These are phyloP conservation scores for Amanita rimosa DNA, from an alignment of 768 basidiomycete species.

Conservation along the genomic window DNA sequence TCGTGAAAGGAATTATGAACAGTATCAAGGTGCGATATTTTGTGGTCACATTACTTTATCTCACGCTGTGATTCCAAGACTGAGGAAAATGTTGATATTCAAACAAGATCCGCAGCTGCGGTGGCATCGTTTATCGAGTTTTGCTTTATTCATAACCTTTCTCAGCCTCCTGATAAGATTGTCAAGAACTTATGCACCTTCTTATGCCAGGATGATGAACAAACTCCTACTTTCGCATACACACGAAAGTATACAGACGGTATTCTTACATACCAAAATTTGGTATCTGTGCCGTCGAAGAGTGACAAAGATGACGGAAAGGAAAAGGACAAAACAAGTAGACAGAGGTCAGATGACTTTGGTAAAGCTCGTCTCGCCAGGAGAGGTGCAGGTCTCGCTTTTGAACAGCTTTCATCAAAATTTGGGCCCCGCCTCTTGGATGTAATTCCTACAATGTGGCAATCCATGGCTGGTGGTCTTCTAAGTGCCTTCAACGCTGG, in stretches of 20 bases:
- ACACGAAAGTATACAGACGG: constrained; percentile 51
- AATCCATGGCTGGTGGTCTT: constrained; percentile 77
- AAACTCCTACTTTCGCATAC: constrained; percentile 82
- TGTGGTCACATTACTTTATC: constrained; percentile 5
- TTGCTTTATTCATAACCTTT: constrained; percentile 59
- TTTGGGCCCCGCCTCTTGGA: constrained; percentile 69
- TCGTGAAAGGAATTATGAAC: constrained; percentile 96
- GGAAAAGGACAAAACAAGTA: constrained; percentile 29
- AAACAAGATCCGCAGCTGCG: constrained; percentile 76
- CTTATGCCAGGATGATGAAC: constrained; percentile 81
- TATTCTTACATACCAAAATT: constrained; percentile 62
- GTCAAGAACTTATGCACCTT: constrained; percentile 96
- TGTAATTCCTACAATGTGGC: constrained; percentile 91
- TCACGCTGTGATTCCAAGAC: constrained; percentile 30
- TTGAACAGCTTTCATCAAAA: constrained; percentile 61
- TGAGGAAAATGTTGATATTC: constrained; percentile 83
- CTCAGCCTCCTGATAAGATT: constrained; percentile 90
- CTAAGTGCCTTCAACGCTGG: constrained; percentile 56
- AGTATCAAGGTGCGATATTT: constrained; percentile 72
- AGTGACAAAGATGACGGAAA: constrained; percentile 29
- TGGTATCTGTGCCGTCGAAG: constrained; percentile 19
- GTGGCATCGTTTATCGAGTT: constrained; percentile 85
- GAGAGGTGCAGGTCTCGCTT: constrained; percentile 78
- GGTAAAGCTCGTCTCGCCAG: constrained; percentile 61
- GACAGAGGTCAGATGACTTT: constrained; percentile 40